A percentile compares a stretch with the other conserved stretches of the same genome.
Conservation (phyloP, 257 asterid genomes). For the Salvia rosmarinus region DNA sequence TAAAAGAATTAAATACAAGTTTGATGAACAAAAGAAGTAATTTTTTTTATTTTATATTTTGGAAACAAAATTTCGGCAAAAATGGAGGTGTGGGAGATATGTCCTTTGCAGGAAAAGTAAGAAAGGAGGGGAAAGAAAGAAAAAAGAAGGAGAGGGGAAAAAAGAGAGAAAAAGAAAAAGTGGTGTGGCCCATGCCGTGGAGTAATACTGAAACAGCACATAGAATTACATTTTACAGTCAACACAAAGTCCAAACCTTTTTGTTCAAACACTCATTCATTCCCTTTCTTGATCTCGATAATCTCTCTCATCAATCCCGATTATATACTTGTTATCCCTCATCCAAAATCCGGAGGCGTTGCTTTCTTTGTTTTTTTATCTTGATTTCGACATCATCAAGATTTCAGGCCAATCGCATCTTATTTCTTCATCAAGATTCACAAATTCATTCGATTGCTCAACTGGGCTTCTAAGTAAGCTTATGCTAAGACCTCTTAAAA, state of each 20-base stretch:
- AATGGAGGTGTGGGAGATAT: too few species aligned
- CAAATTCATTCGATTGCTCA: slow-evolving; percentile 30
- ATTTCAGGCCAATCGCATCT: slow-evolving; percentile 29
- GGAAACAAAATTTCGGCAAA: too few species aligned
- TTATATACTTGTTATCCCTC: slow-evolving; percentile 9
- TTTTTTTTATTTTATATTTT: too few species aligned
- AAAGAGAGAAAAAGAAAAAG: not conserved
- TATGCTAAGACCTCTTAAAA: not conserved
- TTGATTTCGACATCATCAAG: slow-evolving; percentile 13
- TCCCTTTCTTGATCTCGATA: slow-evolving; percentile 1
- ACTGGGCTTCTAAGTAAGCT: slow-evolving; percentile 34
- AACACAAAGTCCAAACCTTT: slow-evolving; percentile 30
- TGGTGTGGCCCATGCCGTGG: not conserved
- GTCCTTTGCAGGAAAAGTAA: too few species aligned
- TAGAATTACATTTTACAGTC: slow-evolving; percentile 20
- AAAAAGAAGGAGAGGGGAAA: not conserved
- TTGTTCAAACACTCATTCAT: not conserved
- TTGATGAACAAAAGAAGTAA: too few species aligned
- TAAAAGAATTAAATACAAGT: too few species aligned
- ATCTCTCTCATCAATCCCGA: slow-evolving; percentile 28
- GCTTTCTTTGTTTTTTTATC: not conserved
- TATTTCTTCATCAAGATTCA: slow-evolving; percentile 39
- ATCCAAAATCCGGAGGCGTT: slow-evolving; percentile 2
- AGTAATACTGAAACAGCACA: not conserved
- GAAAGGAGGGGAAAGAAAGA: too few species aligned